phyloP scores from a whole-genome alignment of 495 filamentous ascomycete genomes.

The Talaromyces borbonicus region DNA sequence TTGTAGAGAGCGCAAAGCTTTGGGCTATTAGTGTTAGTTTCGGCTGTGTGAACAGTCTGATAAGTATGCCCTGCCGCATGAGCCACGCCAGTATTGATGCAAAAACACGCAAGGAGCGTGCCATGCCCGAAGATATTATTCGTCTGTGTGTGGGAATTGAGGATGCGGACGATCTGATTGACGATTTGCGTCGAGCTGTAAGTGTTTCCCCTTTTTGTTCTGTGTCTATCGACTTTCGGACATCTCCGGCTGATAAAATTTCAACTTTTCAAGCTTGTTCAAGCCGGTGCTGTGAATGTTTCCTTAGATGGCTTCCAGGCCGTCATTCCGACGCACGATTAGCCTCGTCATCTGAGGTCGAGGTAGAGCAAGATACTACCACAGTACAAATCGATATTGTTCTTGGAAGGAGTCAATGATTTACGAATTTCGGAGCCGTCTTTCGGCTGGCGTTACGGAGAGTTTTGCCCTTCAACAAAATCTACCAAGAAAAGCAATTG shows the following conservation, averaged over 20 bases:
- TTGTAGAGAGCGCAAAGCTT: constrained; percentile 82
- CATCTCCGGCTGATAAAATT: constrained; percentile 11
- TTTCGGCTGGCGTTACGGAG: constrained; percentile 3
- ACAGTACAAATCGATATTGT: neutral
- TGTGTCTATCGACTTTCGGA: too few species aligned
- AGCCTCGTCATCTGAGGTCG: neutral
- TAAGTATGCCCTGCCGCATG: constrained; percentile 99
- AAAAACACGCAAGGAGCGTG: constrained; percentile 78
- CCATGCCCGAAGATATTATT: constrained; percentile 94
- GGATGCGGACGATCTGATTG: constrained; percentile 84
- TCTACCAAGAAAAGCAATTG: neutral
- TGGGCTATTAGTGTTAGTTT: constrained; percentile 97
- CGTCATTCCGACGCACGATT: constrained; percentile 11
- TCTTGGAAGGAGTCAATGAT: too few species aligned
- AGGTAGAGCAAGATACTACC: neutral
- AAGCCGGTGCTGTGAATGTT: constrained; percentile 85
- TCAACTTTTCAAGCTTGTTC: constrained; percentile 56
- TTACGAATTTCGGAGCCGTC: too few species aligned
- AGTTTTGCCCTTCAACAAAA: neutral
- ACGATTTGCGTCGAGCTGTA: constrained; percentile 84
- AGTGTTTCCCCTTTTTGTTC: constrained; percentile 28
- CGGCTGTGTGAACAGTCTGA: constrained; percentile 95
- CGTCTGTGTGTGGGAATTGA: constrained; percentile 94
- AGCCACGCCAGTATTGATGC: constrained; percentile 98
- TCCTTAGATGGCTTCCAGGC: constrained; percentile 71